Evolutionary conservation across 177 flowering plant species (phyloP).

Genomic region (Tripterygium wilfordii): DNA sequence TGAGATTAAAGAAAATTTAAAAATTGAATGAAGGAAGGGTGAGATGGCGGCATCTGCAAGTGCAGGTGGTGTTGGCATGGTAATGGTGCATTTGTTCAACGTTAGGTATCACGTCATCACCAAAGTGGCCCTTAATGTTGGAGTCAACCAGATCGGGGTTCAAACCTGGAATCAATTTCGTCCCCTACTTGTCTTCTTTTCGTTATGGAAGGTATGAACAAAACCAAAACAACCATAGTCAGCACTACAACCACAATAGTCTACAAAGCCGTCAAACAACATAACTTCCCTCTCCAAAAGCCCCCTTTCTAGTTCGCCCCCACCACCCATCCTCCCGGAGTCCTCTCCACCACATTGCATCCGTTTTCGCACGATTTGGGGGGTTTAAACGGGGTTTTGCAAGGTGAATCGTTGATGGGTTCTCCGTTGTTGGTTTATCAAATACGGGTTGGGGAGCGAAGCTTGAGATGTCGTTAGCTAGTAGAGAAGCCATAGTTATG

Average conservation of each 20-base stretch:
- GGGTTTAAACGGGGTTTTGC: constrained; percentile 17
- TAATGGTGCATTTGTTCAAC: too few relatives aligned
- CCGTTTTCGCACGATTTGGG: constrained; percentile 17
- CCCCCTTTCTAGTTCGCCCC: constrained; percentile 69
- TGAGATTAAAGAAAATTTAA: too few relatives aligned
- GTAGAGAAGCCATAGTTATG: too few relatives aligned
- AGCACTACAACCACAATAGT: constrained; percentile 1
- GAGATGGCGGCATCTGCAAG: too few relatives aligned
- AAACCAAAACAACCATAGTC: constrained; percentile 3
- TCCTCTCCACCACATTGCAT: constrained; percentile 12
- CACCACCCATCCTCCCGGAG: constrained; percentile 75
- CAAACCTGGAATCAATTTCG: too few relatives aligned
- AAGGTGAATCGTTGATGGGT: constrained; percentile 14
- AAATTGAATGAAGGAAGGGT: too few relatives aligned
- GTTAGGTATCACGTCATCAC: too few relatives aligned
- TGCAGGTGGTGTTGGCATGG: too few relatives aligned
- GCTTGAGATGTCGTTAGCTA: too few relatives aligned
- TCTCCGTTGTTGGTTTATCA: constrained; percentile 47
- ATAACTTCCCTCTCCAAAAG: constrained; percentile 28
- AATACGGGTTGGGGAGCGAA: too few relatives aligned
- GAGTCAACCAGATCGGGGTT: too few relatives aligned
- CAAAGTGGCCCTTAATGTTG: too few relatives aligned
- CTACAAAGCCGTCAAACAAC: constrained; percentile 14
- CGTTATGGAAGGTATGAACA: constrained; percentile 43
- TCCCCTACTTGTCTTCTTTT: constrained; percentile 11